Evolutionary conservation across 1,284 basidiomycete genomes (phyloP), one percentile per base, ranked within the genome.

Genomic region (Puccinia horiana): DNA sequence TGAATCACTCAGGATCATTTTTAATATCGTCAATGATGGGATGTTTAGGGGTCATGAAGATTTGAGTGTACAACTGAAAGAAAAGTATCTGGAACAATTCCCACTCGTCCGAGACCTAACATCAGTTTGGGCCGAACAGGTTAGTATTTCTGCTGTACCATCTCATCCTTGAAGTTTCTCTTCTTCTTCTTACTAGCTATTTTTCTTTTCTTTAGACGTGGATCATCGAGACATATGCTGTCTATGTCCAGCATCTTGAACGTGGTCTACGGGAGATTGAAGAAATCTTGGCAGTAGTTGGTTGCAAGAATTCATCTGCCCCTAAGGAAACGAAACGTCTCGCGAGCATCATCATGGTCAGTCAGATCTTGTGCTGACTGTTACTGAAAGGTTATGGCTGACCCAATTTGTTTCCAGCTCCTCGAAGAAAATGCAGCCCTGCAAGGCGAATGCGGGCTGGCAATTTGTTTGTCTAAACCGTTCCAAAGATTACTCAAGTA

Each of bases 401-500:
- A 56, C 2, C 23, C 47, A 37, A 61, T 12, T 72, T 58, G 26
- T 42, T 20, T 23, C 61, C 20, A 81, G 80, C 72, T 65, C 23
- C 90, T 97, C 20, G 96, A 98, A 87, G 90, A 92, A 83, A 88
- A 89, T 40, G 93, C 96, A 0, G 89, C 90, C 29, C 92, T 94
- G 83, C 93, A 93, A 86, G 95, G 94, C 84, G 95, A 98, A 88
- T 94, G 94, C 1, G 94, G 95, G 0, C 89, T 99, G 61, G 92
- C 94, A 47, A 98, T 99, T 85, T 94, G 94, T 2, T 89, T 98
- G 12, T 96, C 94, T 35, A 81, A 81, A 67, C 96, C 96, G 0
- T 97, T 99, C 88, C 96, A 98, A 86, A 91, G 96, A 44, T 89
- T 99, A 61, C 91, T 98, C 86, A 98, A 99, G 87, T 97, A 98